These are phyloP conservation scores for Tylopilus sp. DNA, from an alignment of 1,284 basidiomycete species.

Conservation along the genomic window DNA sequence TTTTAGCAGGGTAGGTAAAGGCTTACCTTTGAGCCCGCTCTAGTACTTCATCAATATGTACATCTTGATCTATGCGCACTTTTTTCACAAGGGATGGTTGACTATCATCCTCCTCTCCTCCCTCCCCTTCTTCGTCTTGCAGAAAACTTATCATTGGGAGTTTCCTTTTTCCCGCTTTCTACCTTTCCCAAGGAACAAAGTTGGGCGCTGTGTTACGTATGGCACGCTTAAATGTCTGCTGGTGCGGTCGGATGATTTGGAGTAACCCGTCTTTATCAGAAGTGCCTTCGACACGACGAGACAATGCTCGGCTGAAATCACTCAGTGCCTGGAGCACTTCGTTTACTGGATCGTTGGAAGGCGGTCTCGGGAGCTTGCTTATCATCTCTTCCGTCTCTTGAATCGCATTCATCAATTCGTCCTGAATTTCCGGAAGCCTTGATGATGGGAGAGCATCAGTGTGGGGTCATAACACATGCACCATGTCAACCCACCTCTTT, in stretches of 20 bases:
- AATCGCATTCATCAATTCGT: constrained; percentile 54
- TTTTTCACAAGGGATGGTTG: not conserved
- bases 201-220: constrained; percentile 60
- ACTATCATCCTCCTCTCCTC: constrained; percentile 22
- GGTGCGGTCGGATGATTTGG: constrained; percentile 58
- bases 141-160: constrained; percentile 46
- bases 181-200: constrained; percentile 45
- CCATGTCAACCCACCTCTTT: constrained; percentile 5
- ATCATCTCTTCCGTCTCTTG: constrained; percentile 48
- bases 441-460: not conserved
- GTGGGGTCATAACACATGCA: not conserved
- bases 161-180: not conserved
- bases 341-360: constrained; percentile 41
- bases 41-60: constrained; percentile 65
- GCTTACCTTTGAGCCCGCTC: constrained; percentile 50
- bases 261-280: constrained; percentile 55
- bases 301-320: constrained; percentile 55
- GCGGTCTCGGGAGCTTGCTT: constrained; percentile 54
- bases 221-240: constrained; percentile 52
- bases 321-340: constrained; percentile 54
- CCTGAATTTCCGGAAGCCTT: constrained; percentile 67
- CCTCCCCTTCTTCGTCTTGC: constrained; percentile 27
- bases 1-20: no score
- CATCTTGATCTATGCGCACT: constrained; percentile 23
- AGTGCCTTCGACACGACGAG: constrained; percentile 57